These are phyloP conservation scores for Entomophthora muscae DNA, from an alignment of 371 early-diverging fungal species.

Conservation along the genomic window DNA sequence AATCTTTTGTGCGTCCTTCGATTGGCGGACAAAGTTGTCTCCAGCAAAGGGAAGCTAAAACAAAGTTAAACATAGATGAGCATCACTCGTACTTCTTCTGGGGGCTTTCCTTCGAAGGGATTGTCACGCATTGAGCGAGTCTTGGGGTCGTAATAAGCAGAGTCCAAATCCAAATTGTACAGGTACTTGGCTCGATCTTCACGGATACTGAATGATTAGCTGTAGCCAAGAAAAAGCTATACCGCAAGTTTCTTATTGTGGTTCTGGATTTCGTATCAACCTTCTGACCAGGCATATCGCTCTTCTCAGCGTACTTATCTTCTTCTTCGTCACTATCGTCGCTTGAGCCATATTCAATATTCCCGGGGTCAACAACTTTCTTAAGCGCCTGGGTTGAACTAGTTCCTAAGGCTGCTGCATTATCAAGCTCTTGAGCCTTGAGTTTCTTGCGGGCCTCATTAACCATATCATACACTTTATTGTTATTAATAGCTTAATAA, in stretches of 20 bases:
- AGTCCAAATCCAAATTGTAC: constrained; percentile 79
- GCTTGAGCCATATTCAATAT: constrained; percentile 24
- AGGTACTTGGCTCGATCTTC: constrained; percentile 98
- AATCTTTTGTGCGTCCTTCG: constrained; percentile 68
- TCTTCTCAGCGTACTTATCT: constrained; percentile 77
- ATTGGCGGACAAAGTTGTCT: constrained; percentile 81
- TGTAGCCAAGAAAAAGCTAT: constrained; percentile 1
- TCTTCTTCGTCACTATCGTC: constrained; percentile 69
- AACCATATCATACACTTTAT: constrained; percentile 72
- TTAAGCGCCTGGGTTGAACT: constrained; percentile 20
- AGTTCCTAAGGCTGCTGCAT: constrained; percentile 21
- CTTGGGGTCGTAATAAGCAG: constrained; percentile 96
- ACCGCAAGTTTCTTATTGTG: constrained; percentile 88
- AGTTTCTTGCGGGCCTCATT: constrained; percentile 73
- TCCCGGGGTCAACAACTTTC: constrained; percentile 22
- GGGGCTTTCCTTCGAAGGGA: constrained; percentile 50
- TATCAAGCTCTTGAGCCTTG: constrained; percentile 60
- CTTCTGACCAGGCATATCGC: constrained; percentile 81
- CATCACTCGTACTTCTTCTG: constrained; percentile 16
- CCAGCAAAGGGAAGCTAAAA: constrained; percentile 42
- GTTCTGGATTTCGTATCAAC: constrained; percentile 80
- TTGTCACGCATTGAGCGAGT: constrained; percentile 96
- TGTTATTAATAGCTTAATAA: constrained; percentile 12
- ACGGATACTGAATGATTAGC: constrained; percentile 48
- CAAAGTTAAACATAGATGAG: neutral